phyloP scores from a whole-genome alignment of 2,329 filamentous ascomycete genomes.

The Mariannaea sp. region DNA sequence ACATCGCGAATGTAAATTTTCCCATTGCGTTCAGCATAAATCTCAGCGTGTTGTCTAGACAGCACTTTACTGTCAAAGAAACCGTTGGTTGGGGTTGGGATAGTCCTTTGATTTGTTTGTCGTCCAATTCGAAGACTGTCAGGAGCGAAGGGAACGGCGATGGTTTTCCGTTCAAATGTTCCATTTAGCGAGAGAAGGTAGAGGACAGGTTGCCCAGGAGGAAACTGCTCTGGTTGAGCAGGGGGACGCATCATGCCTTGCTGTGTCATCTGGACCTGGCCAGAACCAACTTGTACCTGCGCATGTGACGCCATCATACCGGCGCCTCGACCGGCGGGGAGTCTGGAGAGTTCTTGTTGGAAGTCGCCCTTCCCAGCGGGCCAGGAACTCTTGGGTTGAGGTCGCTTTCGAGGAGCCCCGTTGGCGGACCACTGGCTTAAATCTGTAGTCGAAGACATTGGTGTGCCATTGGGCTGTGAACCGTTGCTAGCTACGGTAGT shows the following conservation, averaged over 20 bases:
- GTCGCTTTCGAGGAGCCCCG: conserved; percentile 55
- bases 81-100: conserved; percentile 87
- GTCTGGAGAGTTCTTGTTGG: conserved; percentile 54
- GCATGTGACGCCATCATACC: conserved; percentile 45
- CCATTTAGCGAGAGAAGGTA: conserved; percentile 90
- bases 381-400: conserved; percentile 58
- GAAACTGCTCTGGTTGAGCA: conserved; percentile 60
- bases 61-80: conserved; percentile 99
- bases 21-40: conserved; percentile 83
- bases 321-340: conserved; percentile 50
- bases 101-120: conserved; percentile 95
- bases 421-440: conserved; percentile 56
- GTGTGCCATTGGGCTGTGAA: conserved; percentile 65
- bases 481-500: conserved; percentile 68
- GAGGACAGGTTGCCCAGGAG: conserved; percentile 75
- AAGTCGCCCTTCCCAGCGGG: conserved; percentile 53
- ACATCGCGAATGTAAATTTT: conserved; percentile 97
- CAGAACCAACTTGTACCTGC: conserved; percentile 39
- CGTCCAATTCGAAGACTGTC: conserved; percentile 93
- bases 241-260: conserved; percentile 66
- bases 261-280: conserved; percentile 47
- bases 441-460: conserved; percentile 53
- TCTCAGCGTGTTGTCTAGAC: conserved; percentile 92
- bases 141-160: conserved; percentile 89
- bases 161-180: conserved; percentile 96